A percentile compares a stretch with the other conserved stretches of the same genome.
Evolutionary conservation across 2,329 filamentous ascomycete species (phyloP).

Genomic region (Epichloe glyceriae): DNA sequence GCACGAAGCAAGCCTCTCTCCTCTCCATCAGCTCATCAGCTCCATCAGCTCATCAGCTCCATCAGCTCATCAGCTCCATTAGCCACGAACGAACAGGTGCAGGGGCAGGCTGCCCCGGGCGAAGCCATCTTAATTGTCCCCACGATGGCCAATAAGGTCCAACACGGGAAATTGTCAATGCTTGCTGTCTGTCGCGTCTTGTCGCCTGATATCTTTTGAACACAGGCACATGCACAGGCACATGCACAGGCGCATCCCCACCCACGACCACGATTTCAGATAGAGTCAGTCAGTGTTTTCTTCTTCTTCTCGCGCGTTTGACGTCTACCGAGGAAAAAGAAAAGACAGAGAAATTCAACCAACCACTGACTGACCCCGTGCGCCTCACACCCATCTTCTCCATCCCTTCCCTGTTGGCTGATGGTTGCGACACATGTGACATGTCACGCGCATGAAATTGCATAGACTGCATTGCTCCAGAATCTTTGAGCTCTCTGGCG

Average conservation of each 20-base stretch:
- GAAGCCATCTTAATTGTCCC: not conserved
- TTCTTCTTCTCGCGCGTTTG: not conserved
- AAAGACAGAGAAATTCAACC: not conserved
- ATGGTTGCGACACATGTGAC: not conserved
- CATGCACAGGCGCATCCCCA: too few species aligned
- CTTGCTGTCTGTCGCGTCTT: too few species aligned
- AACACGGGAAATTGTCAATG: slow-evolving; percentile 2
- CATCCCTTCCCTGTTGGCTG: not conserved
- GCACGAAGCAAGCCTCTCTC: not conserved
- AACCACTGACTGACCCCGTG: not conserved
- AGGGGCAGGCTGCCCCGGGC: not conserved
- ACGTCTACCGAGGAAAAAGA: not conserved
- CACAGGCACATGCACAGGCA: too few species aligned
- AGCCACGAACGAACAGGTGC: not conserved
- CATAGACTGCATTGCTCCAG: too few species aligned
- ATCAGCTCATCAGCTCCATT: too few species aligned
- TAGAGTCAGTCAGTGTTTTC: not conserved
- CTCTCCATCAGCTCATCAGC: too few species aligned
- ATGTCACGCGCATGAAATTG: too few species aligned
- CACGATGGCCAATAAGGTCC: not conserved
- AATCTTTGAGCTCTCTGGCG: too few species aligned
- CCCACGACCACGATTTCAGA: too few species aligned
- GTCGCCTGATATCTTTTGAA: too few species aligned
- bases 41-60: too few species aligned
- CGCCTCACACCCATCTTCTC: not conserved